Conservation (phyloP, 2,329 filamentous ascomycete genomes). For the Fusarium chuoi region DNA sequence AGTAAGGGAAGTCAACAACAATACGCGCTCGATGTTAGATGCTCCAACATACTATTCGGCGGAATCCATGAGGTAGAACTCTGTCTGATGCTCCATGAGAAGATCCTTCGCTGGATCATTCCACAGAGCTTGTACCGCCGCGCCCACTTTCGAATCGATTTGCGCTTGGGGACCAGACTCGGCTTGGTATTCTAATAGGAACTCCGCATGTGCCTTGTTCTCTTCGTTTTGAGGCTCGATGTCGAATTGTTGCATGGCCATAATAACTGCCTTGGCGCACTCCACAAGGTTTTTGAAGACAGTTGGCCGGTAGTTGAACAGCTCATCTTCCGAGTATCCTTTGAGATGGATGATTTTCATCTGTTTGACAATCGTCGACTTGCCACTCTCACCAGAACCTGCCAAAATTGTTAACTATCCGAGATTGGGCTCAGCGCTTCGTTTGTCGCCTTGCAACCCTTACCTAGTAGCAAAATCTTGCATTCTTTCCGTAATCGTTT, state of each 20-base stretch:
- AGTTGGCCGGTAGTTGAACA: slow-evolving; percentile 92
- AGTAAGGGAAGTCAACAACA: slow-evolving; percentile 10
- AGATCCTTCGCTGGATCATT: slow-evolving; percentile 84
- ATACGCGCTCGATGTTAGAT: neutral
- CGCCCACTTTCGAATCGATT: slow-evolving; percentile 82
- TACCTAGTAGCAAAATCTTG: slow-evolving; percentile 97
- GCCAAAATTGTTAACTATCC: slow-evolving; percentile 38
- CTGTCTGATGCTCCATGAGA: slow-evolving; percentile 92
- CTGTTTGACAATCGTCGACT: slow-evolving; percentile 99
- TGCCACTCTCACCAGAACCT: slow-evolving; percentile 98
- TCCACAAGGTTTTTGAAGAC: slow-evolving; percentile 99
- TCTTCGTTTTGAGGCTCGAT: slow-evolving; percentile 79
- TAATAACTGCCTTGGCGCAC: slow-evolving; percentile 92
- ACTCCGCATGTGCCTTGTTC: slow-evolving; percentile 80
- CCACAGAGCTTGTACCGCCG: slow-evolving; percentile 89
- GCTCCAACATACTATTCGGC: slow-evolving; percentile 84
- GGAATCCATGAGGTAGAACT: slow-evolving; percentile 99
- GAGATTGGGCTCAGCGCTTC: neutral
- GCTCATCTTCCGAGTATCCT: slow-evolving; percentile 93
- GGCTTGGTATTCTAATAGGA: slow-evolving; percentile 86
- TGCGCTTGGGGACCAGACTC: slow-evolving; percentile 89
- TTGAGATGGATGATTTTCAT: slow-evolving; percentile 99
- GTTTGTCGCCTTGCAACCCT: slow-evolving; percentile 43
- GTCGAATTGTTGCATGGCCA: slow-evolving; percentile 90
- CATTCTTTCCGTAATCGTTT: slow-evolving; percentile 94